These are phyloP conservation scores for Gossypium anomalum DNA, from an alignment of 345 rosid genomes.

Conservation along the genomic window DNA sequence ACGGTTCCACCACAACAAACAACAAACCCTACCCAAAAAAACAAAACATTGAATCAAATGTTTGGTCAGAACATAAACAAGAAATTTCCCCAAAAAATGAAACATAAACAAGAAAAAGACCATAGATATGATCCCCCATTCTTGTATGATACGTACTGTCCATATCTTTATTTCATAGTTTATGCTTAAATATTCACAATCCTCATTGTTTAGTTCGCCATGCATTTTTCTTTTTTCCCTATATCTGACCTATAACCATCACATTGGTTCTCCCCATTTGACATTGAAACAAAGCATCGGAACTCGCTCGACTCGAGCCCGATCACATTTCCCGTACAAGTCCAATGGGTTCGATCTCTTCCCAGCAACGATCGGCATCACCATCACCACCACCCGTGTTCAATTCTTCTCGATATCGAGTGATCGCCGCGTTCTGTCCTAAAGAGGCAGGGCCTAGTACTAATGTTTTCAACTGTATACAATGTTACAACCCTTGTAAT, in stretches of 20 bases:
- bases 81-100: not conserved
- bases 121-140: not conserved
- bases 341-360: conserved; percentile 34
- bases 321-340: not conserved
- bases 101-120: conserved; percentile 13
- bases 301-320: not conserved
- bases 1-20: too few species aligned
- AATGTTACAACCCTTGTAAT: conserved; percentile 32
- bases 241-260: not conserved
- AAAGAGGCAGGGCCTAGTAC: conserved; percentile 18
- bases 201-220: conserved; percentile 22
- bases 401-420: conserved; percentile 5
- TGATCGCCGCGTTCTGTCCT: conserved; percentile 35
- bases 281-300: not conserved
- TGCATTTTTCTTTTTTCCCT: not conserved
- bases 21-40: too few species aligned
- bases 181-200: conserved; percentile 18
- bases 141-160: conserved; percentile 4
- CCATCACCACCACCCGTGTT: conserved; percentile 3
- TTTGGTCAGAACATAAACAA: too few species aligned
- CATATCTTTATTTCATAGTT: conserved; percentile 11
- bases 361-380: not conserved
- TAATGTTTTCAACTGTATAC: conserved; percentile 35
- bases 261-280: conserved; percentile 20
- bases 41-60: too few species aligned